Evolutionary conservation across 78 protist species (phyloP).

Genomic region (Dictyostelium discoideum): dicty_2.7 NC_007091.3:296001-296500

Average conservation of each 20-base stretch:
- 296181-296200: slow-evolving; percentile 92
- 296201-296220: slow-evolving; percentile 95
- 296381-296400: slow-evolving; percentile 93
- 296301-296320: slow-evolving; percentile 93
- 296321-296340: slow-evolving; percentile 91
- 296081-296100: slow-evolving; percentile 84
- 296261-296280: slow-evolving; percentile 92
- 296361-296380: slow-evolving; percentile 84
- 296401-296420: slow-evolving; percentile 98
- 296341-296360: slow-evolving; percentile 75
- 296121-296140: slow-evolving; percentile 92
- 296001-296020: slow-evolving; percentile 30
- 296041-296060: slow-evolving; percentile 24
- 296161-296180: slow-evolving; percentile 88
- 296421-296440: slow-evolving; percentile 97
- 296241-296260: slow-evolving; percentile 99
- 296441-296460: slow-evolving; percentile 97
- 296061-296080: slow-evolving; percentile 9
- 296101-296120: slow-evolving; percentile 95
- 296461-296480: slow-evolving; percentile 99
- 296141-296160: slow-evolving; percentile 60
- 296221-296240: slow-evolving; percentile 98
- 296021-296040: slow-evolving; percentile 47
- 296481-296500: slow-evolving; percentile 96
- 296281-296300: slow-evolving; percentile 96